Base-by-base conservation (phyloP, 257 asterid genomes). In the Leonotis leonurus region DNA sequence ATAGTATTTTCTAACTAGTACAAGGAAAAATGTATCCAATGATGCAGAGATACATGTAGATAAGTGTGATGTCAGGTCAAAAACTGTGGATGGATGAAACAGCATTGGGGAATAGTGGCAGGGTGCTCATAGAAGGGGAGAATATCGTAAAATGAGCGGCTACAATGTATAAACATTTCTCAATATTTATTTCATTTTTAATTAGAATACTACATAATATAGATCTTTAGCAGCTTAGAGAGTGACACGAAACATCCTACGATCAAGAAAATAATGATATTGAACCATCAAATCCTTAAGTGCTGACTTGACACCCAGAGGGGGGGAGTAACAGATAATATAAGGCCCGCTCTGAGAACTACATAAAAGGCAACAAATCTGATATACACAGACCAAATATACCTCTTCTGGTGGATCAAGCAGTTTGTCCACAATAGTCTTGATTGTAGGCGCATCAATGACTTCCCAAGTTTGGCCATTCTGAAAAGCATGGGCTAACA, bases 401-500 rank as follows among this genome's bases (percentile, higher is more conserved):
- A 93, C 99, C 95, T 93, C 99, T 83, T 93, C 99, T 10, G 99
- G 99, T 56, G 99, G 99, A 77, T 93, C 99, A 17, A 93, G 97
- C 77, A 93, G 87, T 71, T 82, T 93, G 81, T 93, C 99, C 70
- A 93, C 96, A 35, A 93, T 85, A 18, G 88, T 93, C 89, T 89
- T 89, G 75, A 93, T 82, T 58, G 85, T 89, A 52, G 86, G 72
- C 53, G 89, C 81, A 83, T 93, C 99, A 66, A 89, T 84, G 71
- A 93, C 99, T 43, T 93, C 99, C 99, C 99, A 93, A 17, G 97
- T 93, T 75, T 93, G 97, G 72, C 83, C 88, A 74, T 83, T 85
- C 76, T 85, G 99, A 61, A 93, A 93, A 65, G 99, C 87, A 75
- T 93, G 96, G 67, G 95, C 99, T 74, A 93, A 81, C 94, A 89